A percentile compares a stretch with the other conserved stretches of the same genome.
These are phyloP conservation scores for Leccinellum rugosiceps DNA, from an alignment of 768 basidiomycete species.

Conservation along the genomic window DNA sequence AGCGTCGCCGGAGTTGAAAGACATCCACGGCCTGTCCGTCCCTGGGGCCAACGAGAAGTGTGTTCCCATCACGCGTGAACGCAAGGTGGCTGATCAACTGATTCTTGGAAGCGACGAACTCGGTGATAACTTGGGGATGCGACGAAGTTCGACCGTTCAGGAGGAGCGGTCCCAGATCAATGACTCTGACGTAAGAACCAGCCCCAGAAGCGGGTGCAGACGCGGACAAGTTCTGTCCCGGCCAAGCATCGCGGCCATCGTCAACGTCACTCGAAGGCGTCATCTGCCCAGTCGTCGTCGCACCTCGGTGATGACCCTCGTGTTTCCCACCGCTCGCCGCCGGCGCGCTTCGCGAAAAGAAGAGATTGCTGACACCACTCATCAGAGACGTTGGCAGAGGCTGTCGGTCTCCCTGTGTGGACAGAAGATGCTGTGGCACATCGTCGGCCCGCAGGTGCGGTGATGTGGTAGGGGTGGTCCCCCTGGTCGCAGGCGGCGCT, in stretches of 20 bases:
- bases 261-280: conserved; percentile 14
- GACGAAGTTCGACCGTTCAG: conserved; percentile 17
- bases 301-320: conserved; percentile 17
- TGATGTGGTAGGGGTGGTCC: conserved; percentile 6
- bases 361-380: conserved; percentile 33
- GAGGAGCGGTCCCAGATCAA: conserved; percentile 49
- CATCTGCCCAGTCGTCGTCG: conserved; percentile 3
- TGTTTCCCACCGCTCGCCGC: conserved; percentile 31
- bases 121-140: conserved; percentile 36
- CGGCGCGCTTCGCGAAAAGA: conserved; percentile 66
- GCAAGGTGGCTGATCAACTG: conserved; percentile 44
- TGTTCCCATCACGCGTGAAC: conserved; percentile 55
- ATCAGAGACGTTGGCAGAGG: conserved; percentile 18
- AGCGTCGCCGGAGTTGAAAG: conserved; percentile 39
- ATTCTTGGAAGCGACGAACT: conserved; percentile 48
- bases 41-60: conserved; percentile 45
- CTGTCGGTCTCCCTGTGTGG: conserved; percentile 18
- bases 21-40: conserved; percentile 56
- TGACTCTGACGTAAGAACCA: conserved; percentile 50
- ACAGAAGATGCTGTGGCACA: conserved; percentile 16
- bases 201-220: conserved; percentile 12
- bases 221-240: background rate
- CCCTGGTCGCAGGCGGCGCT: background rate
- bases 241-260: conserved; percentile 7
- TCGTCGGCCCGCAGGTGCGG: conserved; percentile 1